phyloP scores from a whole-genome alignment of 2,329 filamentous ascomycete genomes.

The Cladorrhinum sp. region DNA sequence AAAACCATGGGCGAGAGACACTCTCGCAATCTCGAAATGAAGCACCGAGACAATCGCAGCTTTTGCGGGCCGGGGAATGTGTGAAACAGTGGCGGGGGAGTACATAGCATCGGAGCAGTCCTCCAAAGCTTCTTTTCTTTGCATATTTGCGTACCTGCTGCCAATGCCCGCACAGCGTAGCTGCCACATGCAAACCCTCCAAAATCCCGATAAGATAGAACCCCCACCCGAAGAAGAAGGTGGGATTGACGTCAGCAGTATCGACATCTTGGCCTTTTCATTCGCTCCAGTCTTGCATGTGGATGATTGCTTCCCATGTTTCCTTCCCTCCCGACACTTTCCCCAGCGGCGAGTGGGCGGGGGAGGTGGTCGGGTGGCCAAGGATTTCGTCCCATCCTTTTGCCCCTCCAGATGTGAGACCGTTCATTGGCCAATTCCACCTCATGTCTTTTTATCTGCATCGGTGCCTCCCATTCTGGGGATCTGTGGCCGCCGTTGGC shows the following conservation, averaged over 20 bases:
- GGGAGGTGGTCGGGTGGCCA: slow-evolving; percentile 14
- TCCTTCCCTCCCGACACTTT: background rate
- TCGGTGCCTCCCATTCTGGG: slow-evolving; percentile 5
- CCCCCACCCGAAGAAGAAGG: slow-evolving; percentile 14
- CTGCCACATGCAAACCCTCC: background rate
- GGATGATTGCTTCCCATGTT: background rate
- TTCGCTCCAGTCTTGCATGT: background rate
- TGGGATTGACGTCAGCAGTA: slow-evolving; percentile 11
- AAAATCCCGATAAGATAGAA: slow-evolving; percentile 1
- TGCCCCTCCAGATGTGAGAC: background rate
- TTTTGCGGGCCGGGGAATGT: background rate
- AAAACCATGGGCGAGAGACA: background rate
- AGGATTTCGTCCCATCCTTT: background rate
- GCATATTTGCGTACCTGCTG: no score
- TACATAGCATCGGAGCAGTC: background rate
- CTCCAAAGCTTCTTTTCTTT: background rate
- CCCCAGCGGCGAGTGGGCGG: background rate
- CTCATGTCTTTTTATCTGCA: background rate
- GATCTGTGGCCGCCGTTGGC: slow-evolving; percentile 5
- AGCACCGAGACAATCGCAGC: background rate
- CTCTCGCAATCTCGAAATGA: background rate
- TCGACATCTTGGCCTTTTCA: background rate
- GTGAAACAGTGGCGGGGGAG: background rate
- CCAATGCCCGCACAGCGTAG: no score
- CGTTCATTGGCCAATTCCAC: slow-evolving; percentile 17